Evolutionary conservation across 768 basidiomycete genomes (phyloP), one percentile per base, ranked within the genome.

Genomic region (Boletus speciosus): DNA sequence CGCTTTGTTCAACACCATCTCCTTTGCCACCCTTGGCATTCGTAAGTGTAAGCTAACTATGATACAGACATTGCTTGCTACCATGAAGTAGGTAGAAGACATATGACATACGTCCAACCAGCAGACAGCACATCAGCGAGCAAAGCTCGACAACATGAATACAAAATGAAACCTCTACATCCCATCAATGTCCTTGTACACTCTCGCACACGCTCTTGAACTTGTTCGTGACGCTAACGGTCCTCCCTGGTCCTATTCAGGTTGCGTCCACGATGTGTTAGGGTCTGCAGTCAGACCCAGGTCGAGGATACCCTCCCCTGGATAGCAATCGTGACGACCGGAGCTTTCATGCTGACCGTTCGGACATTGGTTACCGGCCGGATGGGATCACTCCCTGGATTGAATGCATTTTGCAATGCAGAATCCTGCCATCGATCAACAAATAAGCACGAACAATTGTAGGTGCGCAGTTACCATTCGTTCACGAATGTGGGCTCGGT

Each of bases 271-370:
- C 7, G 19, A 19, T 19, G 19, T 19, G 19, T 19, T 19, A 19
- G 19, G 19, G 19, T 19, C 19, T 19, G 19, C 19, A 12, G 4
- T 5, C 15, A 12, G 31, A 32, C 16, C 19, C 19, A 64, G 25
- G 35, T 66, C 39, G 9, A 68, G 55, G 6, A 58, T 19, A 10
- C 51, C 42, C 46, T 66, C 61, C 21, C 66, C 67, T 0, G 62
- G 38, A 51, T 54, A 64, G 2, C 6, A 42, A 25, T 38, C 36
- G 11, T 29, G 15, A 15, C 42, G 49, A 1, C 39, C 27, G 3
- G 40, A 11, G 9, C 45, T 12, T 29, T 49, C 53, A 52, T 49
- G 23, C 61, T 66, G 16, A 63, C 53, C 6, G 59, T 47, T 40
- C 55, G 35, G 14, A 9, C 3, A 6, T 23, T 37, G 14, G 6